A percentile compares a stretch with the other conserved stretches of the same genome.
Conservation (phyloP, 2,329 filamentous ascomycete genomes). For the Xylariaceae sp. region DNA sequence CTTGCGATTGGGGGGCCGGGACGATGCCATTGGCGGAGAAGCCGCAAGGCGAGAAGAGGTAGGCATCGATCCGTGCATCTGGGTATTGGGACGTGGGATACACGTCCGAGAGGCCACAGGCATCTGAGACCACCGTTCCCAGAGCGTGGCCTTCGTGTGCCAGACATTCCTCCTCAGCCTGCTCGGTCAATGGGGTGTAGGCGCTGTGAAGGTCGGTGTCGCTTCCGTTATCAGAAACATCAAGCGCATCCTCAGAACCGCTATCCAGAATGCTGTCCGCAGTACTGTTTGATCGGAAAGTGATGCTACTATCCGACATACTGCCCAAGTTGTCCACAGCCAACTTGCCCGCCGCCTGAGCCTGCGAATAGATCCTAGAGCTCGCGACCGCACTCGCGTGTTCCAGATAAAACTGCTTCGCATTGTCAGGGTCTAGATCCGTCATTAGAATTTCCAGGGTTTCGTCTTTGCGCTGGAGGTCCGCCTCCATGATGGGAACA, state of each 20-base stretch:
- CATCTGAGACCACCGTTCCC: slow-evolving; percentile 85
- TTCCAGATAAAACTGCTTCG: slow-evolving; percentile 64
- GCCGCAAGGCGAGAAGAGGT: slow-evolving; percentile 92
- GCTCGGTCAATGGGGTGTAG: slow-evolving; percentile 51
- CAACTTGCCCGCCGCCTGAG: slow-evolving; percentile 56
- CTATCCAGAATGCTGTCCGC: slow-evolving; percentile 36
- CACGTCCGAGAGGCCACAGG: slow-evolving; percentile 80
- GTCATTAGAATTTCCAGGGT: slow-evolving; percentile 71
- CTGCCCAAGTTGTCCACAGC: slow-evolving; percentile 55
- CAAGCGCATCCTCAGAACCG: slow-evolving; percentile 55
- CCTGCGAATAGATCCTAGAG: slow-evolving; percentile 65
- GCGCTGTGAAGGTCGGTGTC: slow-evolving; percentile 49
- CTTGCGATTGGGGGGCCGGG: slow-evolving; percentile 60
- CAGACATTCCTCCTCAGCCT: slow-evolving; percentile 62
- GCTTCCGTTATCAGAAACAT: slow-evolving; percentile 71
- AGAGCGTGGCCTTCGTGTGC: slow-evolving; percentile 92
- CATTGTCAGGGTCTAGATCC: slow-evolving; percentile 61
- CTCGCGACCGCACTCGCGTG: slow-evolving; percentile 85
- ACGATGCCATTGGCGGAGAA: slow-evolving; percentile 97
- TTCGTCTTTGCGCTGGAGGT: slow-evolving; percentile 58
- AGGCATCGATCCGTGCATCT: slow-evolving; percentile 89
- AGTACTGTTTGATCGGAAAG: slow-evolving; percentile 36
- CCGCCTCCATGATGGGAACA: slow-evolving; percentile 35
- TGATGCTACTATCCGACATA: slow-evolving; percentile 45
- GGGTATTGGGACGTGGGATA: slow-evolving; percentile 85